A percentile compares a stretch with the other conserved stretches of the same genome.
Evolutionary conservation across 2,329 filamentous ascomycete species (phyloP).

Genomic region (Sclerotinia nivalis): DNA sequence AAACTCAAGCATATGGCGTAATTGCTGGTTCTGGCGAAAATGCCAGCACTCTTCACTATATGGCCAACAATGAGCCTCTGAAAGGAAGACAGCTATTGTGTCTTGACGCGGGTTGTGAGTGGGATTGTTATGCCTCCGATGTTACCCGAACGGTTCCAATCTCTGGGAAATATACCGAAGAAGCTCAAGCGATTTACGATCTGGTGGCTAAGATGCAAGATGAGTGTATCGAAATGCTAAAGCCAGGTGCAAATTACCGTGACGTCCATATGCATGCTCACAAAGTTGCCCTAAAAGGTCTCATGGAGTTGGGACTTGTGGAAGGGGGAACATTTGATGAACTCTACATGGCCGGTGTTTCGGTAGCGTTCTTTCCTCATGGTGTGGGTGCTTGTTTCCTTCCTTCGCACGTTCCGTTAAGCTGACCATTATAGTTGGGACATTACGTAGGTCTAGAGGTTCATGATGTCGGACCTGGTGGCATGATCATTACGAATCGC

Average conservation of each 20-base stretch:
- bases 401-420: neutral
- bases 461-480: slow-evolving; percentile 55
- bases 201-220: slow-evolving; percentile 81
- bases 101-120: slow-evolving; percentile 87
- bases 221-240: slow-evolving; percentile 67
- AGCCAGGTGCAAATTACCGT: slow-evolving; percentile 69
- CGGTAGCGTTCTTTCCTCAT: slow-evolving; percentile 66
- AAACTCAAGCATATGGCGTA: slow-evolving; percentile 80
- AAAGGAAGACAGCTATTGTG: slow-evolving; percentile 71
- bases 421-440: slow-evolving; percentile 22
- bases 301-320: slow-evolving; percentile 72
- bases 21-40: slow-evolving; percentile 85
- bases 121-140: slow-evolving; percentile 81
- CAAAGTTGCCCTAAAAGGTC: slow-evolving; percentile 67
- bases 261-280: slow-evolving; percentile 74
- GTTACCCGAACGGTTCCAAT: slow-evolving; percentile 87
- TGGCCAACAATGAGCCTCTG: slow-evolving; percentile 73
- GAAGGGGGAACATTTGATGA: slow-evolving; percentile 59
- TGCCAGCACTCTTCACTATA: slow-evolving; percentile 84
- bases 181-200: slow-evolving; percentile 72
- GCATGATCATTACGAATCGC: slow-evolving; percentile 41
- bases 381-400: slow-evolving; percentile 43
- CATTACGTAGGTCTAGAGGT: slow-evolving; percentile 66
- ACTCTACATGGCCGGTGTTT: slow-evolving; percentile 53
- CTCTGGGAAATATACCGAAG: slow-evolving; percentile 65